Percentiles rank a stretch among this genome's conserved stretches.
These are phyloP conservation scores for Asterophora parasitica DNA, from an alignment of 768 basidiomycete genomes.

Conservation along the genomic window DNA sequence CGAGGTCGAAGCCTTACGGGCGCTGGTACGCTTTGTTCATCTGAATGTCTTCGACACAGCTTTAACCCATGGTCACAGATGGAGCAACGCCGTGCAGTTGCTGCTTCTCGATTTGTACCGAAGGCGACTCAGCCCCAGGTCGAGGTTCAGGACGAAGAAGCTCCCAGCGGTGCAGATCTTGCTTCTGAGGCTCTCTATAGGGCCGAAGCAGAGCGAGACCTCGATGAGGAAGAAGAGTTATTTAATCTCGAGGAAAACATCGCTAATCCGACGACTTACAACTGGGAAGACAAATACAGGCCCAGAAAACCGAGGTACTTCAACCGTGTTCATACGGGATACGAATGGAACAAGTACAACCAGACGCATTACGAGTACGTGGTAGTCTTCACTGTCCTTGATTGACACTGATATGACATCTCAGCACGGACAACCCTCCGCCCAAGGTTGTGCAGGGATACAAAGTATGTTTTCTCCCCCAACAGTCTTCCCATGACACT, in stretches of 20 bases:
- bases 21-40: conserved; percentile 50
- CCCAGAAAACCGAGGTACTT: conserved; percentile 98
- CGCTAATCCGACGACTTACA: conserved; percentile 77
- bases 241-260: conserved; percentile 94
- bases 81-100: conserved; percentile 73
- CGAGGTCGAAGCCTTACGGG: conserved; percentile 56
- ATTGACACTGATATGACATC: conserved; percentile 15
- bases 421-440: conserved; percentile 94
- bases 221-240: conserved; percentile 94
- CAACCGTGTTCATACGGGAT: conserved; percentile 98
- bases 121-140: conserved; percentile 61
- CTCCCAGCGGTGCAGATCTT: conserved; percentile 62
- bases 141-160: conserved; percentile 53
- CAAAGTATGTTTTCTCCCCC: conserved; percentile 48
- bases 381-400: conserved; percentile 1
- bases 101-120: conserved; percentile 84
- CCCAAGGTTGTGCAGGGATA: conserved; percentile 99
- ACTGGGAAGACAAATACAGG: conserved; percentile 98
- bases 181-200: conserved; percentile 89
- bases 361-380: conserved; percentile 98
- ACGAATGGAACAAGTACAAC: conserved; percentile 99
- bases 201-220: conserved; percentile 85
- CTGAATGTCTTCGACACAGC: conserved; percentile 1
- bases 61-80: conserved; percentile 40
- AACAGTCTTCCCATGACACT: neutral